Base-by-base conservation (phyloP, 768 basidiomycete species). In the Solioccasus polychromus region DNA sequence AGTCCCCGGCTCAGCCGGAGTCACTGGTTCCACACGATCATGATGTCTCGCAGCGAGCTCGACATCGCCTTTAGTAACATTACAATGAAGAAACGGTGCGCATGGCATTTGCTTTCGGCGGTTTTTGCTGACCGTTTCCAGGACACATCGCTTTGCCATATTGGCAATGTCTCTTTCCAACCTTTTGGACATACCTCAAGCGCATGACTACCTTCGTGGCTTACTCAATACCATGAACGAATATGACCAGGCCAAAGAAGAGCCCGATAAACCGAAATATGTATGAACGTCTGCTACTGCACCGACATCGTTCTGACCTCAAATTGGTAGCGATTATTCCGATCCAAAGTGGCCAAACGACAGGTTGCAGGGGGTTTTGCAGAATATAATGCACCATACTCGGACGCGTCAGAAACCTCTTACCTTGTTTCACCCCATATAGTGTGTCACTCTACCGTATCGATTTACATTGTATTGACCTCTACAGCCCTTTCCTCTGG, bases 21-120 rank as follows among this genome's bases (percentile, higher is more conserved):
- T 51, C 84, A 90, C 60, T 92, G 90, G 90, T 89, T 89, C 58
- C 87, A 91, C 62, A 93, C 92, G 11, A 82, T 93, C 54, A 75
- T 88, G 59, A 78, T 93, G 57, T 82, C 85, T 44, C 79, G 78
- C 38, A 57, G 70, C 15, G 92, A 92, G 43, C 78, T 93, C 4
- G 84, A 88, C 46, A 78, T 73, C 39, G 79, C 78, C 44, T 93
- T 92, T 63, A 81, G 73, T 54, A 89, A 87, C 59, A 63, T 65
- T 7, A 79, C 77, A 17, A 91, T 91, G 82, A 85, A 79, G 73
- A 88, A 82, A 67, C 77, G 88, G 89, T 89, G 45, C 43, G 76
- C 57, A 23, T 12, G 17, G 18, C 30, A 22, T 26, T 30, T 45
- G 7, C 32, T 39, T 38, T 18, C 42, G 31, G n/a, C 5, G 9